Evolutionary conservation across 805 yeast genomes (phyloP).

Genomic region (Candida pseudofarinosa): DNA sequence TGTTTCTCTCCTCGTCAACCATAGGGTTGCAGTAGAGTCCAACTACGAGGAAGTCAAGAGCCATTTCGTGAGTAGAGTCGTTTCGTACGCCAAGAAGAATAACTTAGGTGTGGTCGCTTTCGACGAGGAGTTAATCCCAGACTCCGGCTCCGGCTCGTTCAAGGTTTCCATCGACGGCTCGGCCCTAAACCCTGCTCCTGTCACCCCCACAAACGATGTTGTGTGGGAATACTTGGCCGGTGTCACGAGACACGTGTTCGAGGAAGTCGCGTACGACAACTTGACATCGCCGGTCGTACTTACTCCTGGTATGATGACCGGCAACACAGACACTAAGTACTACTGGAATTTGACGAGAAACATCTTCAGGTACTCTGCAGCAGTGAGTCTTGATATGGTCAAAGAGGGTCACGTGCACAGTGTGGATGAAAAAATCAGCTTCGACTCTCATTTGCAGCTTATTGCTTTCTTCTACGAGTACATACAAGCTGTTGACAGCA

Average conservation of each 20-base stretch:
- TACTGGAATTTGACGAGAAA: slow-evolving; percentile 55
- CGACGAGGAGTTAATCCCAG: slow-evolving; percentile 6
- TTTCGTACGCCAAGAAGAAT: slow-evolving; percentile 23
- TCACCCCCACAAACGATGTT: slow-evolving; percentile 38
- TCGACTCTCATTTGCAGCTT: slow-evolving; percentile 31
- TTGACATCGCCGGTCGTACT: slow-evolving; percentile 25
- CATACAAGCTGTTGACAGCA: slow-evolving; percentile 36
- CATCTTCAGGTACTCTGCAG: slow-evolving; percentile 48
- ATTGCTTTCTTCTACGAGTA: slow-evolving; percentile 42
- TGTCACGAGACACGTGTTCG: slow-evolving; percentile 56
- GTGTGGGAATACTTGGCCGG: slow-evolving; percentile 61
- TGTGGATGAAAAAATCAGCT: slow-evolving; percentile 30
- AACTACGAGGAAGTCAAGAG: slow-evolving; percentile 17
- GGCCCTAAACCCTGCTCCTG: slow-evolving; percentile 43
- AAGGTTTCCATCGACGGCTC: slow-evolving; percentile 8
- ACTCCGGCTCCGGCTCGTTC: slow-evolving; percentile 13
- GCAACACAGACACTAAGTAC: slow-evolving; percentile 59
- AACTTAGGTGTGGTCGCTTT: slow-evolving; percentile 21
- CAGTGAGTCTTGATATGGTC: slow-evolving; percentile 9
- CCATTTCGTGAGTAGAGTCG: slow-evolving; percentile 19
- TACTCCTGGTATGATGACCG: slow-evolving; percentile 51
- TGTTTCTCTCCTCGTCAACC: slow-evolving; percentile 26
- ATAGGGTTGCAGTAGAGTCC: slow-evolving; percentile 32
- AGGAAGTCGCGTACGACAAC: slow-evolving; percentile 45
- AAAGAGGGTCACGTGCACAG: slow-evolving; percentile 27